These are phyloP conservation scores for Leccinellum luteum DNA, from an alignment of 768 basidiomycete genomes.

Conservation along the genomic window DNA sequence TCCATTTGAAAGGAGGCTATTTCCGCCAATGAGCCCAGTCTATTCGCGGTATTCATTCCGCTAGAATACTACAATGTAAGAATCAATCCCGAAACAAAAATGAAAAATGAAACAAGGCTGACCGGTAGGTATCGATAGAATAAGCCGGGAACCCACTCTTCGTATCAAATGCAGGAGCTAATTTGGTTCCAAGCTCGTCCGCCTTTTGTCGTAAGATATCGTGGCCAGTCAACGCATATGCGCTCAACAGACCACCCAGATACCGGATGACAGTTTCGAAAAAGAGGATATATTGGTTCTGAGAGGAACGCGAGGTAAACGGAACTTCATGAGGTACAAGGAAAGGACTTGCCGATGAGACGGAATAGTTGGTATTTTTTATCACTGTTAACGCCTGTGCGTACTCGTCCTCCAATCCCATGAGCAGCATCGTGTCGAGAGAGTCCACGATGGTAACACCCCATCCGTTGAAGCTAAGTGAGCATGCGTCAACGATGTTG, in stretches of 20 bases:
- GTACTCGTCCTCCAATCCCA: slow-evolving; percentile 75
- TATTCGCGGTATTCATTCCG: not conserved
- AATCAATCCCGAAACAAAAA: not conserved
- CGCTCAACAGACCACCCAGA: slow-evolving; percentile 82
- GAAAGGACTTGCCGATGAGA: slow-evolving; percentile 36
- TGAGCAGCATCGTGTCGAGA: slow-evolving; percentile 80
- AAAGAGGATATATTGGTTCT: slow-evolving; percentile 45
- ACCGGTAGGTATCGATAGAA: slow-evolving; percentile 65
- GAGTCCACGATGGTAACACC: slow-evolving; percentile 76
- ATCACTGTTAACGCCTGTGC: slow-evolving; percentile 55
- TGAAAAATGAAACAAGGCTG: slow-evolving; percentile 12
- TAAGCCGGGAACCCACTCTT: slow-evolving; percentile 67
- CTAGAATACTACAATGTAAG: not conserved
- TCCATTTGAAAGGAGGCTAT: slow-evolving; percentile 80
- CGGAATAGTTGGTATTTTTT: slow-evolving; percentile 45
- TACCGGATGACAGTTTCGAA: slow-evolving; percentile 89
- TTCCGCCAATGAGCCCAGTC: slow-evolving; percentile 59
- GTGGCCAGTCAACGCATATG: slow-evolving; percentile 72
- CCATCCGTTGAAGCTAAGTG: slow-evolving; percentile 73
- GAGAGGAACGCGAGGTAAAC: not conserved
- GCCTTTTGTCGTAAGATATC: slow-evolving; percentile 63
- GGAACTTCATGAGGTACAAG: not conserved
- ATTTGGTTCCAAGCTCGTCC: slow-evolving; percentile 65
- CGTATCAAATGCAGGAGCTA: slow-evolving; percentile 72
- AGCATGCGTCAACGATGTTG: not conserved